Percentiles rank a stretch among this genome's conserved stretches.
phyloP scores from a whole-genome alignment of 139 green algal species.

The Auxenochlorella pyrenoidosa region DNA sequence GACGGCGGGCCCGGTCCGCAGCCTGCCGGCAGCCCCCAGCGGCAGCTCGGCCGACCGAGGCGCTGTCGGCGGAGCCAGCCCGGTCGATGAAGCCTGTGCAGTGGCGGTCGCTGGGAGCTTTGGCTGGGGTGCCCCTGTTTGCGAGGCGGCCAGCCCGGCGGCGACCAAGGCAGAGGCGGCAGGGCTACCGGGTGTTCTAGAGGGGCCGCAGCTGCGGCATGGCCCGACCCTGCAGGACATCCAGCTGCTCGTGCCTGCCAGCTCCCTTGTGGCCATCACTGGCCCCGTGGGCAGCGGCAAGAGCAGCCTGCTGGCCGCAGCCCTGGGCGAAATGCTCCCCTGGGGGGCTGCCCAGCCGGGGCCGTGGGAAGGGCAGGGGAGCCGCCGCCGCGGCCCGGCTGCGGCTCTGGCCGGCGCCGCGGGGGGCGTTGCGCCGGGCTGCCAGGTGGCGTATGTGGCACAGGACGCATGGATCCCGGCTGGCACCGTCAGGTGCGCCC shows the following conservation, averaged over 20 bases:
- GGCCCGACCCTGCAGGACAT: slow-evolving; percentile 49
- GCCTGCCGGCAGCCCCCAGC: neutral
- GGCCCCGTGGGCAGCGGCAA: slow-evolving; percentile 82
- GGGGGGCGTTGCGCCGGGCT: neutral
- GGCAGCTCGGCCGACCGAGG: neutral
- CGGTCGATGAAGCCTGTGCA: neutral
- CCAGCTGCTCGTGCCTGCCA: slow-evolving; percentile 48
- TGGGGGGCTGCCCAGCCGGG: neutral
- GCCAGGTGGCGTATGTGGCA: slow-evolving; percentile 60
- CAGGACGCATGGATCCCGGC: slow-evolving; percentile 75
- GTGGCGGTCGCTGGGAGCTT: neutral
- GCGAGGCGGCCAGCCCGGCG: neutral
- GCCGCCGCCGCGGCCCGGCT: too few relatives aligned
- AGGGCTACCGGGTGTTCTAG: too few relatives aligned
- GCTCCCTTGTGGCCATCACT: slow-evolving; percentile 70
- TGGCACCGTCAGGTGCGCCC: slow-evolving; percentile 56
- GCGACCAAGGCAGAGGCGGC: neutral
- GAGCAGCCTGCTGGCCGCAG: slow-evolving; percentile 71
- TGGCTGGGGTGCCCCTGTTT: neutral
- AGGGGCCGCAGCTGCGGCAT: neutral
- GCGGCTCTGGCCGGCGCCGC: neutral
- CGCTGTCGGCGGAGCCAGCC: neutral
- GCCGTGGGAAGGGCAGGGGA: neutral
- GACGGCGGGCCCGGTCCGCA: neutral
- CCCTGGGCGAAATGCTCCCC: slow-evolving; percentile 73